Conservation (phyloP, 305 asterid genomes). For the Fraxinus paxiana region DNA sequence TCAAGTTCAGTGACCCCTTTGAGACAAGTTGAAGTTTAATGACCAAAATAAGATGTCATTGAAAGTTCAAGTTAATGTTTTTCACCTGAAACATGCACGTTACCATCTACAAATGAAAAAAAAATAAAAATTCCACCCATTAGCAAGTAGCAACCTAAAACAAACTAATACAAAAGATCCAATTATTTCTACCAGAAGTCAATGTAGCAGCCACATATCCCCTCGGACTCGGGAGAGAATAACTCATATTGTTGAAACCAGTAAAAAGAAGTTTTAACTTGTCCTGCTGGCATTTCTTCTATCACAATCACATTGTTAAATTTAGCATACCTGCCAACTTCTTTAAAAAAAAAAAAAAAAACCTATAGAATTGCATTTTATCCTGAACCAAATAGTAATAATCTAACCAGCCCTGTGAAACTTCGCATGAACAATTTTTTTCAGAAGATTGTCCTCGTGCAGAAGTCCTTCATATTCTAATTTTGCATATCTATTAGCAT, state of each 20-base stretch:
- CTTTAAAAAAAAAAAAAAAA: not conserved
- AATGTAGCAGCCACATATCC: not conserved
- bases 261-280: not conserved
- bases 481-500: no score
- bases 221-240: not conserved
- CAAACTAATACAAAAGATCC: not conserved
- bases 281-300: not conserved
- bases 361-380: not conserved
- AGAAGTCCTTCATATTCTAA: slow-evolving; percentile 6
- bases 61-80: not conserved
- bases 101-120: not conserved
- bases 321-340: not conserved
- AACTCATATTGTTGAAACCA: not conserved
- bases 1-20: not conserved
- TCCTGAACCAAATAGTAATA: not conserved
- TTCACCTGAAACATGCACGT: not conserved
- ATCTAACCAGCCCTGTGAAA: not conserved
- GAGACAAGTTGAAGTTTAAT: not conserved
- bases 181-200: not conserved
- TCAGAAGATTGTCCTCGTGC: not conserved
- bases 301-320: not conserved
- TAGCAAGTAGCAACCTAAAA: not conserved
- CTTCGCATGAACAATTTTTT: not conserved
- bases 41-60: not conserved
- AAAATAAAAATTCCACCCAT: not conserved